phyloP scores from a whole-genome alignment of 208 protist species.

The Endotrypanum monterogeii region DNA sequence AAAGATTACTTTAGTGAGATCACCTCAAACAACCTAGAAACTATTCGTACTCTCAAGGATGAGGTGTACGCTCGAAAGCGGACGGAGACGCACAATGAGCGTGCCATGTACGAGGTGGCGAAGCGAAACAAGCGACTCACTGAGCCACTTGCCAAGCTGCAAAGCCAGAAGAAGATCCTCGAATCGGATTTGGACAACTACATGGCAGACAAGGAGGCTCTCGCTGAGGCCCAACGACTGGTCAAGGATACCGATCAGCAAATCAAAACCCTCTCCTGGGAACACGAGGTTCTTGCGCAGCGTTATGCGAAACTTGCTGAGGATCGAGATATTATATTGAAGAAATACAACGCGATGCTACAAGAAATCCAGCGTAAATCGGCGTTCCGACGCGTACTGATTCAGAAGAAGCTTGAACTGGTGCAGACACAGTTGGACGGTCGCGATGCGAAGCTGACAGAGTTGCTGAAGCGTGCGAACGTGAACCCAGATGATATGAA shows the following conservation, averaged over 20 bases:
- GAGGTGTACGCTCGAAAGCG: slow-evolving; percentile 95
- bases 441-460: slow-evolving; percentile 91
- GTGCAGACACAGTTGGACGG: slow-evolving; percentile 93
- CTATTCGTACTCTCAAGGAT: slow-evolving; percentile 97
- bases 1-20: slow-evolving; percentile 99
- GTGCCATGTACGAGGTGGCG: slow-evolving; percentile 97
- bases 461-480: slow-evolving; percentile 94
- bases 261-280: slow-evolving; percentile 92
- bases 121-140: slow-evolving; percentile 96
- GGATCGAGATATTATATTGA: slow-evolving; percentile 95
- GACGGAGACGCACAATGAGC: slow-evolving; percentile 95
- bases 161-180: slow-evolving; percentile 92
- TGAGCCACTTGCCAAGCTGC: slow-evolving; percentile 93
- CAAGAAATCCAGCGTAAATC: slow-evolving; percentile 96
- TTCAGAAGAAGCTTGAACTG: slow-evolving; percentile 95
- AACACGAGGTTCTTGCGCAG: slow-evolving; percentile 96
- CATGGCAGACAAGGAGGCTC: slow-evolving; percentile 84
- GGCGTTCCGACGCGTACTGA: slow-evolving; percentile 94
- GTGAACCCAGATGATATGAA: slow-evolving; percentile 92
- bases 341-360: slow-evolving; percentile 95
- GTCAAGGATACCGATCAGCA: slow-evolving; percentile 87
- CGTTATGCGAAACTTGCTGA: slow-evolving; percentile 91
- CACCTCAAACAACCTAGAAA: slow-evolving; percentile 98
- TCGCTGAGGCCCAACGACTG: slow-evolving; percentile 77
- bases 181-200: slow-evolving; percentile 93